Base-by-base conservation (phyloP, 768 basidiomycete species). In the Termitomyces sp. region DNA sequence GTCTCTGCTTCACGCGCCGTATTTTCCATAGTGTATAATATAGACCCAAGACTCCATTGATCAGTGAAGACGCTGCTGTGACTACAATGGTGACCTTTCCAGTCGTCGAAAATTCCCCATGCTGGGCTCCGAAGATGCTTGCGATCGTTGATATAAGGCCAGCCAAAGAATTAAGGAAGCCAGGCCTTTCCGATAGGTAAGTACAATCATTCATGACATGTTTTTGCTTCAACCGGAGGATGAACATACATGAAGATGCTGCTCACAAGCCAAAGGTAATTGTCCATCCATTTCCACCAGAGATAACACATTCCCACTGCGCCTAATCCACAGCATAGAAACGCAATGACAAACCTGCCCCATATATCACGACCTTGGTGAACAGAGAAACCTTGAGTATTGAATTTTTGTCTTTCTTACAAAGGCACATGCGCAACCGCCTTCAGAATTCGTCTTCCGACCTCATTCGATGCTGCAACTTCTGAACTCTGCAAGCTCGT, bases 241-340 rank as follows among this genome's bases (percentile, higher is more conserved):
- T 34, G 6, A 8, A 64, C 79, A 53, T 57, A 84, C 83, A 81
- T 53, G 63, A 82, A 84, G 47, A 84, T 72, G 45, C 75, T 80
- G 66, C 81, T 81, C 14, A 77, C 67, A 24, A 78, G 63, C 82
- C 83, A 84, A 50, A 85, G 61, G 60, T 84, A 84, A 57, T 84
- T 85, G 49, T 67, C 68, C 60, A 68, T 72, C 82, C 83, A 85
- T 57, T 73, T 71, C 77, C 80, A 83, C 79, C 81, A 81, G 21
- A 84, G 61, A 71, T 77, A 83, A 26, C 73, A 57, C 83, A 85
- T 83, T 2, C 83, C 83, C 28, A 58, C 54, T 21, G 65, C 71
- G 11, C 83, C 83, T 47, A 84, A 62, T 1, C 75, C 80, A n/a
- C 75, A 74, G 64, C 83, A 85, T 10, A 78, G 42, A 64, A 76